phyloP scores from a whole-genome alignment of 2,329 filamentous ascomycete species.

The Nothophoma quercina region DNA sequence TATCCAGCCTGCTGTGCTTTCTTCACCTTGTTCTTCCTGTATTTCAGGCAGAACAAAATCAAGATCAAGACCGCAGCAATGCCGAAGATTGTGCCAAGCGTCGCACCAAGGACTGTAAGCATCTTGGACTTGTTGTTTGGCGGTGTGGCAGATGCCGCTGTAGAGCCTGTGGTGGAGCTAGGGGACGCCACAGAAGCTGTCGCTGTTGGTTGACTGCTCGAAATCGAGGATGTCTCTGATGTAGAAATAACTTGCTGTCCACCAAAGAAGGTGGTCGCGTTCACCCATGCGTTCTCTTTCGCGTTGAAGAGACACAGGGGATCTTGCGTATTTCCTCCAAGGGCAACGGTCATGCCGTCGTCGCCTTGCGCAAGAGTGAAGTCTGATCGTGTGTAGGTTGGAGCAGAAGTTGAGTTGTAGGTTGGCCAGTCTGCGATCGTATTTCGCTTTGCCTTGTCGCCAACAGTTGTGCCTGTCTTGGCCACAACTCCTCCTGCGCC shows the following conservation, averaged over 20 bases:
- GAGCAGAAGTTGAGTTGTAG: slow-evolving; percentile 79
- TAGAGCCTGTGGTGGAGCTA: slow-evolving; percentile 45
- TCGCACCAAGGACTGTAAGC: slow-evolving; percentile 76
- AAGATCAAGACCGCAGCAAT: slow-evolving; percentile 74
- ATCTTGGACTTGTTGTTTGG: slow-evolving; percentile 56
- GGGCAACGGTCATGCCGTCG: slow-evolving; percentile 75
- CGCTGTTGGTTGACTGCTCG: slow-evolving; percentile 34
- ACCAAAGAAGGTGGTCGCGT: slow-evolving; percentile 70
- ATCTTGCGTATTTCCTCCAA: slow-evolving; percentile 71
- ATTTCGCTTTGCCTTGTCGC: slow-evolving; percentile 59
- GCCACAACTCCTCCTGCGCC: slow-evolving; percentile 64
- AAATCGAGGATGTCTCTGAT: slow-evolving; percentile 42
- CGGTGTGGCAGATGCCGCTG: slow-evolving; percentile 35
- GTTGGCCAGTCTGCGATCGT: slow-evolving; percentile 73
- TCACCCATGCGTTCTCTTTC: slow-evolving; percentile 77
- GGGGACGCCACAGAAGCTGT: slow-evolving; percentile 25
- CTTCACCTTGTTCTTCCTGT: slow-evolving; percentile 65
- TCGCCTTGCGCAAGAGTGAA: slow-evolving; percentile 75
- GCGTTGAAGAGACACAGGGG: slow-evolving; percentile 80
- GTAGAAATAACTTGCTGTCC: slow-evolving; percentile 49
- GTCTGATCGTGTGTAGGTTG: slow-evolving; percentile 68
- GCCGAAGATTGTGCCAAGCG: slow-evolving; percentile 81
- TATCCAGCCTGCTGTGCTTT: slow-evolving; percentile 66
- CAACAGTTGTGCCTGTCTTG: slow-evolving; percentile 58
- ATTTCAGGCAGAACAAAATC: slow-evolving; percentile 73